Conservation (phyloP, 2,329 filamentous ascomycete genomes). For the Verticillium longisporum region DNA sequence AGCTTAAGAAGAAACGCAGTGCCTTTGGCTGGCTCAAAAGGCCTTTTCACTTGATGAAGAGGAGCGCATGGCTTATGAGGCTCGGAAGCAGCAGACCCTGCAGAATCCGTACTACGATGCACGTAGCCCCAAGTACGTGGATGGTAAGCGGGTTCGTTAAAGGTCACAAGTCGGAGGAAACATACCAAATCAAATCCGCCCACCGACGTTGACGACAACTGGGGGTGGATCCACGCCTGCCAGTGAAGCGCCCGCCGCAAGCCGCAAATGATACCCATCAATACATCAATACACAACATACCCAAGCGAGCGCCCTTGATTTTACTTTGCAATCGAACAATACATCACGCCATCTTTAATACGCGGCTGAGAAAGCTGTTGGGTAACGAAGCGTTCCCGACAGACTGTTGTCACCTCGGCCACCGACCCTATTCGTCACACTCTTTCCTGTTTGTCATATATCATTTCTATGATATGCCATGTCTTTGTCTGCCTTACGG, state of each 20-base stretch:
- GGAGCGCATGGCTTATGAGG: constrained; percentile 53
- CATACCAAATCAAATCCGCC: neutral
- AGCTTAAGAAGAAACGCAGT: constrained; percentile 60
- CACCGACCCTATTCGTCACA: neutral
- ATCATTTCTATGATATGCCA: neutral
- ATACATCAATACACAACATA: constrained; percentile 1
- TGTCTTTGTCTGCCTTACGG: neutral
- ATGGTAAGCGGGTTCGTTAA: constrained; percentile 42
- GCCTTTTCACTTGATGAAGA: constrained; percentile 60
- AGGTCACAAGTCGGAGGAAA: neutral
- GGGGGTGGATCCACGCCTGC: neutral
- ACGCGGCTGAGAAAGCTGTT: neutral
- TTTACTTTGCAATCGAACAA: constrained; percentile 1
- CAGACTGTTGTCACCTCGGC: neutral
- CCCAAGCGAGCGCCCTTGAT: constrained; percentile 1
- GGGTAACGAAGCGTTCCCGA: neutral
- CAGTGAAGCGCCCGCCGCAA: neutral
- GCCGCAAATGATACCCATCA: constrained; percentile 1
- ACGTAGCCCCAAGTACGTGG: constrained; percentile 46
- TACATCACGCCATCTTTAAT: neutral
- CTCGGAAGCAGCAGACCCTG: constrained; percentile 38
- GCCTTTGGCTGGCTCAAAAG: constrained; percentile 65
- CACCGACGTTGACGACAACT: neutral
- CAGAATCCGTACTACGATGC: constrained; percentile 42
- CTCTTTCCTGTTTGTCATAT: neutral